Conservation (phyloP, 352 stramenopile species). For the Phytophthora nicotianae region DNA sequence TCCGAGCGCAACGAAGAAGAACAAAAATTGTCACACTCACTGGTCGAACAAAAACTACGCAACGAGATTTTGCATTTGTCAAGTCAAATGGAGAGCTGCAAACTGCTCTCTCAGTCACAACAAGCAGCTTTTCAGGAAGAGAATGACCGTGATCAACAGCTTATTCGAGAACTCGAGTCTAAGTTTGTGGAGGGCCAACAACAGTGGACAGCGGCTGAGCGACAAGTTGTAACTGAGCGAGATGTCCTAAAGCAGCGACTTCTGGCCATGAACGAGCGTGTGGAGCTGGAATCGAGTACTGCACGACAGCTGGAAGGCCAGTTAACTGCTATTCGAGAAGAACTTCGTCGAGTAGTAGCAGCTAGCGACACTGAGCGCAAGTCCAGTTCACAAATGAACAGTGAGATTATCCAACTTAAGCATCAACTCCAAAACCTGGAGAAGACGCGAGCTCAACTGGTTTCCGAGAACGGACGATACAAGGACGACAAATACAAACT, state of each 20-base stretch:
- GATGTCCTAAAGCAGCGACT: constrained; percentile 67
- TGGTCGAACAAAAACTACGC: constrained; percentile 70
- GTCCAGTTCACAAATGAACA: constrained; percentile 39
- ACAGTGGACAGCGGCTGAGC: constrained; percentile 44
- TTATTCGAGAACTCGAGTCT: constrained; percentile 52
- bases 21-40: constrained; percentile 30
- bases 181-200: constrained; percentile 38
- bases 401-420: constrained; percentile 64
- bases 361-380: constrained; percentile 43
- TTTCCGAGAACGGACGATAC: constrained; percentile 46
- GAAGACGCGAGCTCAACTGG: constrained; percentile 46
- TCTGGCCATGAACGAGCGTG: constrained; percentile 37
- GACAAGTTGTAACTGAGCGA: constrained; percentile 43
- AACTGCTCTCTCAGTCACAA: constrained; percentile 42
- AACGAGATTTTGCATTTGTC: constrained; percentile 71
- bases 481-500: constrained; percentile 42
- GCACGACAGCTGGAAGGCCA: constrained; percentile 52
- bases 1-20: constrained; percentile 44
- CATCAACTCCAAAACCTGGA: constrained; percentile 52
- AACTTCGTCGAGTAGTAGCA: constrained; percentile 49
- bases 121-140: constrained; percentile 36
- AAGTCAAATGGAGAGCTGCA: constrained; percentile 59
- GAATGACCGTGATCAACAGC: constrained; percentile 32
- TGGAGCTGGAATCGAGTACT: constrained; percentile 44
- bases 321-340: constrained; percentile 48